A percentile compares a stretch with the other conserved stretches of the same genome.
phyloP scores from a whole-genome alignment of 2,329 filamentous ascomycete genomes.

The Aspergillus uvarum region DNA sequence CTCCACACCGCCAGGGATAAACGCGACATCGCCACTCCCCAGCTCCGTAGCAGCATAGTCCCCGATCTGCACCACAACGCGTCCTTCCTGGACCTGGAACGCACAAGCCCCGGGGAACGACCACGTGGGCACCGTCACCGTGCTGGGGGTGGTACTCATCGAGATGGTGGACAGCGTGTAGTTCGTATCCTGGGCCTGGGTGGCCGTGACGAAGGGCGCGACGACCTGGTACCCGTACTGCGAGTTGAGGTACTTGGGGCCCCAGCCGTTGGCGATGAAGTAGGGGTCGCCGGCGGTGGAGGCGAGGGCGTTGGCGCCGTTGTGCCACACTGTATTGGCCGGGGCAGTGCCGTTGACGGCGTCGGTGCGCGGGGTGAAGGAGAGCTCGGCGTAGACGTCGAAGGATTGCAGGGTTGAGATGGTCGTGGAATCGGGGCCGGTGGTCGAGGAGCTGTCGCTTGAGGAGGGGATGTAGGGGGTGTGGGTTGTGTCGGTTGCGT shows the following conservation, averaged over 20 bases:
- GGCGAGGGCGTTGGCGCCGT: conserved; percentile 37
- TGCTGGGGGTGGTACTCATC: conserved; percentile 31
- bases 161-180: conserved; percentile 49
- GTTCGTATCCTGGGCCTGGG: conserved; percentile 39
- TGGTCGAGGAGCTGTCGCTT: conserved; percentile 28
- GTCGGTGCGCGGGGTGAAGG: conserved; percentile 43
- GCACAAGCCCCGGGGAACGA: neutral
- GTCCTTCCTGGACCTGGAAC: neutral
- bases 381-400: conserved; percentile 47
- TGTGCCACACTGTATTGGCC: conserved; percentile 39
- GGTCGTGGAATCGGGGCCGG: conserved; percentile 29
- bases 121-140: conserved; percentile 25
- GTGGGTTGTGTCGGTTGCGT: conserved; percentile 36
- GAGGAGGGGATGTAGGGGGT: conserved; percentile 40
- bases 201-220: conserved; percentile 44
- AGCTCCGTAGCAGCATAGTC: neutral
- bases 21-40: neutral
- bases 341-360: conserved; percentile 45
- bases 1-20: neutral
- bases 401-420: conserved; percentile 41
- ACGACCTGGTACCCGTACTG: conserved; percentile 46
- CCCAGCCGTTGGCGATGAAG: conserved; percentile 49
- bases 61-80: neutral
- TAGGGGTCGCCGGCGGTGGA: conserved; percentile 36
- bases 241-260: conserved; percentile 47